Base-by-base conservation (phyloP, 1,139 yeast species). In the Saccharomycopsis phalli region DNA sequence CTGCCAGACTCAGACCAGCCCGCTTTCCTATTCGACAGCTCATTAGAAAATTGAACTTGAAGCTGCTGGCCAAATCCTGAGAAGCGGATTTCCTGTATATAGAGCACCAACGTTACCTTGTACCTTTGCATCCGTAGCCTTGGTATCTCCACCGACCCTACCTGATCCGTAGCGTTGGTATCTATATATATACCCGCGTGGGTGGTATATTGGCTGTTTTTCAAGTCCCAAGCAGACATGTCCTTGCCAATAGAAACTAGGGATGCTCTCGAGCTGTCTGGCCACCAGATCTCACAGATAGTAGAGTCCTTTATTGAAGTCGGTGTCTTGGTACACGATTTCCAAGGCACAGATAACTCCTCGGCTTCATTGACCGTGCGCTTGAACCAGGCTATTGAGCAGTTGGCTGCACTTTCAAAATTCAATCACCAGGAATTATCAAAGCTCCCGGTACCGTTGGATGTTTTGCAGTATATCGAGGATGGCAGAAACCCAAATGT, bases 401-500 rank as follows among this genome's bases (percentile, higher is more conserved):
- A 56, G 34, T 47, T 65, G 32, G 53, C 59, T 43, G 54, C 53
- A 29, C 50, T 56, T 10, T 52, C 60, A 22, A 51, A 50, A 30
- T 61, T 62, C 10, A 44, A 49, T 2, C 52, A 58, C 8, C 57
- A 56, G 2, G 51, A 53, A 2, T 45, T 68, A 21, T 54, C 59
- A 16, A 56, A 63, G 7, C 59, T 70, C 4, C 74, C 78, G 1
- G 68, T 84, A 2, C 94, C 95, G 0, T 57, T 80, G 35, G 95
- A 84, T 54, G 87, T 84, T 13, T 63, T 84, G 5, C 77, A 79
- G 47, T 82, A 91, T 56, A 84, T 91, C 35, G 97, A 91, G 56
- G 94, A 87, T 53, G 98, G 98, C 2, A 68, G 98, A 50, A 91
- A 91, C 55, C 98, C 99, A 0, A 97, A 91, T 56, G 88, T 91